A percentile compares a stretch with the other conserved stretches of the same genome.
Evolutionary conservation across 495 filamentous ascomycete genomes (phyloP).

Genomic region (Annulohypoxylon stygium): DNA sequence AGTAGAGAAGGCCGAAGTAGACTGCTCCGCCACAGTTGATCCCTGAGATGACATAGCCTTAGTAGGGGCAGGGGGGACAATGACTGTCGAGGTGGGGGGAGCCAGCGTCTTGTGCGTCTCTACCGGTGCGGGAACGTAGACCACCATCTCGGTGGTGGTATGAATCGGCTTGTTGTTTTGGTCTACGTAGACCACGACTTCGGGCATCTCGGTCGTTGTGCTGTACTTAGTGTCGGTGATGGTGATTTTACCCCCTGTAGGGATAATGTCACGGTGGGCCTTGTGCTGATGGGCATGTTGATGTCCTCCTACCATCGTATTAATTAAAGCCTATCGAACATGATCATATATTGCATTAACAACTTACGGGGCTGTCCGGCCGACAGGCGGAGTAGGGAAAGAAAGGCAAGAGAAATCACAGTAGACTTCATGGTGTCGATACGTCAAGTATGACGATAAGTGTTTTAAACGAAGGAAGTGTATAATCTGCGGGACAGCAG

Average conservation of each 20-base stretch:
- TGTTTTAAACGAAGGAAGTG: constrained; percentile 18
- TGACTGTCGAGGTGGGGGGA: constrained; percentile 26
- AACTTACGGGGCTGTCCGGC: constrained; percentile 50
- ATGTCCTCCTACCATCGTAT: constrained; percentile 37
- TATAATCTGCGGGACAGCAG: background rate
- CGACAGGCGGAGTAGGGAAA: constrained; percentile 45
- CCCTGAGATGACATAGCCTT: constrained; percentile 19
- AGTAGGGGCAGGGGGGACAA: constrained; percentile 30
- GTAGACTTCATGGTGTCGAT: constrained; percentile 43
- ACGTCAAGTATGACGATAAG: constrained; percentile 18
- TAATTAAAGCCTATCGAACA: constrained; percentile 1
- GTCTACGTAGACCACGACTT: constrained; percentile 76
- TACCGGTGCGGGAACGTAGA: constrained; percentile 45
- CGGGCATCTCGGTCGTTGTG: constrained; percentile 48
- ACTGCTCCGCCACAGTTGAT: constrained; percentile 17
- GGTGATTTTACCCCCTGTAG: constrained; percentile 42
- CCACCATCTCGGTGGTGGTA: constrained; percentile 52
- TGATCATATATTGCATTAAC: background rate
- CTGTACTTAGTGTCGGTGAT: constrained; percentile 41
- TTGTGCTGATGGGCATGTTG: constrained; percentile 45
- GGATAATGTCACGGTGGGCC: constrained; percentile 24
- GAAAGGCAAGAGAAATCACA: constrained; percentile 35
- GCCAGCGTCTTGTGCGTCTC: constrained; percentile 22
- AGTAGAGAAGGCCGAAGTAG: constrained; percentile 12
- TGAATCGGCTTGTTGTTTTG: constrained; percentile 68